Evolutionary conservation across 192 early-diverging fungal genomes (phyloP).

Genomic region (Dimargaris cristalligena): DNA sequence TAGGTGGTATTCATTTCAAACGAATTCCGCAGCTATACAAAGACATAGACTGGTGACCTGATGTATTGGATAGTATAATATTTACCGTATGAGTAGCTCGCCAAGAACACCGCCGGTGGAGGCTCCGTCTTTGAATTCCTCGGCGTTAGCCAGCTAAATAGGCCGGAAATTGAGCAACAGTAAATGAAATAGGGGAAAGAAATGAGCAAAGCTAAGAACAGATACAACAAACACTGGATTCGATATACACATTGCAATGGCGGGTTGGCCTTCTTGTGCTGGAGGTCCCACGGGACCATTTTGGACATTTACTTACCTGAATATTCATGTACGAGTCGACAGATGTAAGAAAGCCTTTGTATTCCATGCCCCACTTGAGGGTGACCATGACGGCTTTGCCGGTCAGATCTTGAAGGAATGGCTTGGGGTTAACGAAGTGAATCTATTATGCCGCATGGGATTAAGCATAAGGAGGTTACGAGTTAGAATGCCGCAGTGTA

Average conservation of each 20-base stretch:
- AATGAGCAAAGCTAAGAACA: too few species aligned
- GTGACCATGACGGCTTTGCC: constrained; percentile 83
- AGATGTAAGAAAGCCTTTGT: constrained; percentile 78
- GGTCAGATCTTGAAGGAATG: constrained; percentile 82
- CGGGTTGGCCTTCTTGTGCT: too few species aligned
- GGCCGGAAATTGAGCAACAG: too few species aligned
- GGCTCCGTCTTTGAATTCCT: constrained; percentile 87
- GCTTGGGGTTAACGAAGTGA: constrained; percentile 81
- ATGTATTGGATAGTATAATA: not conserved
- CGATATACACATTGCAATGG: too few species aligned
- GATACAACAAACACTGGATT: too few species aligned
- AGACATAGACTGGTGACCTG: not conserved
- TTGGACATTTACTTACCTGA: constrained; percentile 25
- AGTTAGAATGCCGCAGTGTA: not conserved
- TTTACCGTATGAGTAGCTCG: constrained; percentile 76
- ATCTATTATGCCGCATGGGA: not conserved
- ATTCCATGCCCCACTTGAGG: constrained; percentile 98
- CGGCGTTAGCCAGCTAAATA: constrained; percentile 87
- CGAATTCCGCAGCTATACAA: not conserved
- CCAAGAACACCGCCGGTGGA: constrained; percentile 67
- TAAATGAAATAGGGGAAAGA: too few species aligned
- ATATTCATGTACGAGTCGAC: constrained; percentile 98
- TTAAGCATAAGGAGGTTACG: not conserved
- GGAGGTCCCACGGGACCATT: too few species aligned
- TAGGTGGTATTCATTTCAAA: not conserved